Evolutionary conservation across 1,139 yeast species (phyloP).

Genomic region (Candida sp.): DNA sequence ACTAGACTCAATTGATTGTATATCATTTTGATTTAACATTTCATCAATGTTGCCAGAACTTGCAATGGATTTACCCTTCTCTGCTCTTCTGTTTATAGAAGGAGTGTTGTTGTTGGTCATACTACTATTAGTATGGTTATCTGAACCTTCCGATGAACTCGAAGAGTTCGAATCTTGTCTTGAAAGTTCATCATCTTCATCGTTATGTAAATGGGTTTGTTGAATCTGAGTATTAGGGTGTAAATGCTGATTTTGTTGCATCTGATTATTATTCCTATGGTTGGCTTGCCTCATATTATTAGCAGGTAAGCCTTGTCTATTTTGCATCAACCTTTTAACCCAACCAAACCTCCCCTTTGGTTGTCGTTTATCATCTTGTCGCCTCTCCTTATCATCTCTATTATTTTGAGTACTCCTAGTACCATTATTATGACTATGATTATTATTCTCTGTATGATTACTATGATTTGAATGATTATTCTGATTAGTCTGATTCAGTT

Average conservation of each 20-base stretch:
- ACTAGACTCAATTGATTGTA: constrained; percentile 5
- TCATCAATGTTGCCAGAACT: background rate
- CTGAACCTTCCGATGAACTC: background rate
- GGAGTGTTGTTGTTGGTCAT: background rate
- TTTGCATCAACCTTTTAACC: constrained; percentile 47
- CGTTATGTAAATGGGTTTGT: background rate
- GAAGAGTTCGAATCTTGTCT: background rate
- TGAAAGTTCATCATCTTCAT: background rate
- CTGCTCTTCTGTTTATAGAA: background rate
- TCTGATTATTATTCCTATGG: background rate
- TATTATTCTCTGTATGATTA: background rate
- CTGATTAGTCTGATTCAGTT: background rate
- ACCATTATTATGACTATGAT: background rate
- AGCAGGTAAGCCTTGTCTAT: constrained; percentile 9
- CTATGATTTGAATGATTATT: background rate
- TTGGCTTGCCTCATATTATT: background rate
- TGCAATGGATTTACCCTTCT: background rate
- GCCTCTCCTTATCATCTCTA: background rate
- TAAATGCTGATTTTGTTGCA: background rate
- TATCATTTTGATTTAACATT: background rate
- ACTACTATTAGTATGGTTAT: background rate
- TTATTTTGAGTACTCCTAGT: background rate
- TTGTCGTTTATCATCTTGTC: constrained; percentile 16
- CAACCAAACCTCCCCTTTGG: constrained; percentile 39
- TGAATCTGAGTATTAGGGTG: background rate